Conservation (phyloP, 1,139 yeast species). For the Sugiyamaella sp. region DNA sequence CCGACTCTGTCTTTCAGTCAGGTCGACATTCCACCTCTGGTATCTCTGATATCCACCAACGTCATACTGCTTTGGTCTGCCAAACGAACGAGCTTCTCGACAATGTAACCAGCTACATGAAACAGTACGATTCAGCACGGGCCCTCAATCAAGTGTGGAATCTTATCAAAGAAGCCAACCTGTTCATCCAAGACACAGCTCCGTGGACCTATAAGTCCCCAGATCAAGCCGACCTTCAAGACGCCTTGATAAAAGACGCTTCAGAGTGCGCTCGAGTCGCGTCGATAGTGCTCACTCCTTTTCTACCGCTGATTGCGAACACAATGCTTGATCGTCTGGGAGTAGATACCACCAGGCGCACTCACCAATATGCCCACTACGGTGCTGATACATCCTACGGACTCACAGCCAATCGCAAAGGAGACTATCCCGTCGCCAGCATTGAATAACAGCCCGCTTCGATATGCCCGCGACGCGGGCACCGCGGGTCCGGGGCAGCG, state of each 20-base stretch:
- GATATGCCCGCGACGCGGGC: too few species aligned
- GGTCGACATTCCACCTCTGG: constrained; percentile 22
- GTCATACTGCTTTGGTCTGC: constrained; percentile 29
- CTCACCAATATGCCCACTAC: constrained; percentile 45
- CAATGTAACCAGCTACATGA: constrained; percentile 50
- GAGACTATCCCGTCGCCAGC: constrained; percentile 41
- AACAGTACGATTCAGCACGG: constrained; percentile 56
- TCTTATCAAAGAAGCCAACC: constrained; percentile 63
- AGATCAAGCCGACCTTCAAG: constrained; percentile 35
- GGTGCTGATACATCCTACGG: constrained; percentile 59
- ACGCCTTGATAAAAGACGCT: constrained; percentile 58
- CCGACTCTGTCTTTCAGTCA: constrained; percentile 11
- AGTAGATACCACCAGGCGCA: constrained; percentile 51
- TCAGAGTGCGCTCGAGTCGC: constrained; percentile 72
- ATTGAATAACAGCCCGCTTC: constrained; percentile 9
- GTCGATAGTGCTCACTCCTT: constrained; percentile 67
- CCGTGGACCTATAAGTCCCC: constrained; percentile 55
- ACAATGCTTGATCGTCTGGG: constrained; percentile 65
- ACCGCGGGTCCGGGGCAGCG: too few species aligned
- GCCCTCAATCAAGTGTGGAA: constrained; percentile 66
- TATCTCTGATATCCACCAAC: neutral
- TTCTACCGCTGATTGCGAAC: constrained; percentile 66
- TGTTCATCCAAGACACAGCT: constrained; percentile 52
- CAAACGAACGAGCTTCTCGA: constrained; percentile 40
- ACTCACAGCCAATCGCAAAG: constrained; percentile 46